Evolutionary conservation across 2,329 filamentous ascomycete genomes (phyloP).

Genomic region (Colletotrichum liriopes): DNA sequence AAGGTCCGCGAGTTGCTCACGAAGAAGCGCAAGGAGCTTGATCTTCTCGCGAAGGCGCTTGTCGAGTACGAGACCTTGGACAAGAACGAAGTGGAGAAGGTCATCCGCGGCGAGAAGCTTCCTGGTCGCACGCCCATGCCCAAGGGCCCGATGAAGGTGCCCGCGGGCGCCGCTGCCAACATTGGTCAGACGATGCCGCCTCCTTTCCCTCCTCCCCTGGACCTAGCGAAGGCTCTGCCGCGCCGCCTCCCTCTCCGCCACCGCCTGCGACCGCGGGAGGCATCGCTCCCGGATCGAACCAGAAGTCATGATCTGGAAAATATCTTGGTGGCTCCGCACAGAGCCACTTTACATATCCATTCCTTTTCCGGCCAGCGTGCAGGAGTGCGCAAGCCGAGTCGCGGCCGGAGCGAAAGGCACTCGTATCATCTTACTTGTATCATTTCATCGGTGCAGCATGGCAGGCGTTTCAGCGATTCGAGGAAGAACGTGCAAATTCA

Average conservation of each 20-base stretch:
- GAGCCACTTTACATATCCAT: not conserved
- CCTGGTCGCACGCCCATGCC: conserved; percentile 79
- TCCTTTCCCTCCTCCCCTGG: conserved; percentile 33
- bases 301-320: conserved; percentile 31
- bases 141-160: conserved; percentile 58
- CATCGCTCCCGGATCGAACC: conserved; percentile 15
- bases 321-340: not conserved
- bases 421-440: conserved; percentile 35
- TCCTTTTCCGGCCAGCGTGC: conserved; percentile 16
- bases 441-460: conserved; percentile 40
- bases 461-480: conserved; percentile 40
- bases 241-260: conserved; percentile 35
- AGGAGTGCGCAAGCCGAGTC: conserved; percentile 26
- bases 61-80: conserved; percentile 95
- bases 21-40: conserved; percentile 85
- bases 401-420: conserved; percentile 20
- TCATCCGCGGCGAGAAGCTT: conserved; percentile 89
- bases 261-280: conserved; percentile 37
- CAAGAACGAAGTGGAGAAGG: conserved; percentile 90
- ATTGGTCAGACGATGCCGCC: conserved; percentile 33
- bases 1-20: conserved; percentile 81
- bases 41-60: conserved; percentile 88
- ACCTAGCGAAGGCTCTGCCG: conserved; percentile 26
- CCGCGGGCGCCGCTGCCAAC: conserved; percentile 40
- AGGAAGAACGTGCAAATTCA: conserved; percentile 23